Evolutionary conservation across 305 asterid species (phyloP).

Genomic region (Andrographis paniculata): DNA sequence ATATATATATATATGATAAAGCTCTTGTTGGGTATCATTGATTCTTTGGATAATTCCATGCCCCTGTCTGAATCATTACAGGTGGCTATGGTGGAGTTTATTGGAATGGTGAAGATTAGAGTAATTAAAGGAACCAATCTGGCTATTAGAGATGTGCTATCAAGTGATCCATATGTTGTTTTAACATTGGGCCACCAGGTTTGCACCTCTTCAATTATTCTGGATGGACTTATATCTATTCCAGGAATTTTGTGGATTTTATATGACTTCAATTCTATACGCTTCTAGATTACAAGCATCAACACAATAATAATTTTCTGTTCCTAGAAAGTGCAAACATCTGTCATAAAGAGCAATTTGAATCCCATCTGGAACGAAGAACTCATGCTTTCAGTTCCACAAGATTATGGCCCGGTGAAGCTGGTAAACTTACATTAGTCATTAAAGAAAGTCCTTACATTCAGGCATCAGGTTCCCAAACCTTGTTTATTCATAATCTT

Average conservation of each 20-base stretch:
- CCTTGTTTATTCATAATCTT: not conserved
- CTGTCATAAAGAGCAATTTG: slow-evolving; percentile 64
- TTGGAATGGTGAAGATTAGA: slow-evolving; percentile 72
- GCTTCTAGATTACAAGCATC: no score
- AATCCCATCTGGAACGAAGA: slow-evolving; percentile 94
- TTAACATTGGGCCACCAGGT: slow-evolving; percentile 83
- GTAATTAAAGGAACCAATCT: slow-evolving; percentile 70
- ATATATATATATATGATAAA: no score
- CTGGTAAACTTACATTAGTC: no score
- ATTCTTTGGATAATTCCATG: slow-evolving; percentile 14
- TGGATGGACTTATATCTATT: no score
- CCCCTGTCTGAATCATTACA: slow-evolving; percentile 24
- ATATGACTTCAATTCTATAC: no score
- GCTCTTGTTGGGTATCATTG: not conserved
- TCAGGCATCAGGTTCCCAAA: not conserved
- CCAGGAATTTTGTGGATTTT: no score
- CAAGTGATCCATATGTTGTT: slow-evolving; percentile 95
- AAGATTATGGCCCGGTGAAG: slow-evolving; percentile 55
- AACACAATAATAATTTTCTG: no score
- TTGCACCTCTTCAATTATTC: not conserved
- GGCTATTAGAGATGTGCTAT: slow-evolving; percentile 85
- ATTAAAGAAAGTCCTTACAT: no score
- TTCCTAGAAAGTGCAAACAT: slow-evolving; percentile 68
- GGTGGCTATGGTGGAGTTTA: slow-evolving; percentile 87
- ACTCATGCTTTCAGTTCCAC: slow-evolving; percentile 90